These are phyloP conservation scores for Coelastrella sp. DNA, from an alignment of 139 green algal species.

Conservation along the genomic window DNA sequence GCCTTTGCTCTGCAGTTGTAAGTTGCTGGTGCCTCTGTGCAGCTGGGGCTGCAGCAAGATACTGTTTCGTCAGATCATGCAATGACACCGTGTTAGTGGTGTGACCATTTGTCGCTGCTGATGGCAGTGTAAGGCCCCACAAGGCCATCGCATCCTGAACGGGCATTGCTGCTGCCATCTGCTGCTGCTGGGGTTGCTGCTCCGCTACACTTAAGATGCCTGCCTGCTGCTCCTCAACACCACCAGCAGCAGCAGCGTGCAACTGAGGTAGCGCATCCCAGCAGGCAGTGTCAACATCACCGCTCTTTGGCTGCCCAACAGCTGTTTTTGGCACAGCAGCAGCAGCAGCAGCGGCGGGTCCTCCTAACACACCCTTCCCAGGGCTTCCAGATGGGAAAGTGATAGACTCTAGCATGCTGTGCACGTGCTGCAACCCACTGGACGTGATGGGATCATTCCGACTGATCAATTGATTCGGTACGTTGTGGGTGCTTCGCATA, in stretches of 20 bases:
- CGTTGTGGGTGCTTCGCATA: too few species aligned
- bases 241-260: not conserved
- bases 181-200: not conserved
- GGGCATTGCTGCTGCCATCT: not conserved
- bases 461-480: too few species aligned
- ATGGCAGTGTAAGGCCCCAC: not conserved
- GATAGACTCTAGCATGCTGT: not conserved
- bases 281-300: not conserved
- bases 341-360: too few species aligned
- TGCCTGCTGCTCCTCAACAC: not conserved
- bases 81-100: not conserved
- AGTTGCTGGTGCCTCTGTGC: not conserved
- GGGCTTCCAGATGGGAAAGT: too few species aligned
- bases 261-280: not conserved
- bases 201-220: not conserved
- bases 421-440: too few species aligned
- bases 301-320: not conserved
- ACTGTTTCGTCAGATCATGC: not conserved
- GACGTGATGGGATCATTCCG: too few species aligned
- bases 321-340: conserved; percentile 8
- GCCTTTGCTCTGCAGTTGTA: too few species aligned
- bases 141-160: not conserved
- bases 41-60: not conserved
- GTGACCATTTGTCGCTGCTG: not conserved
- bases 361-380: too few species aligned